A percentile compares a stretch with the other conserved stretches of the same genome.
These are phyloP conservation scores for Drosera spatulata DNA, from an alignment of 179 eudicot species.

Conservation along the genomic window DNA sequence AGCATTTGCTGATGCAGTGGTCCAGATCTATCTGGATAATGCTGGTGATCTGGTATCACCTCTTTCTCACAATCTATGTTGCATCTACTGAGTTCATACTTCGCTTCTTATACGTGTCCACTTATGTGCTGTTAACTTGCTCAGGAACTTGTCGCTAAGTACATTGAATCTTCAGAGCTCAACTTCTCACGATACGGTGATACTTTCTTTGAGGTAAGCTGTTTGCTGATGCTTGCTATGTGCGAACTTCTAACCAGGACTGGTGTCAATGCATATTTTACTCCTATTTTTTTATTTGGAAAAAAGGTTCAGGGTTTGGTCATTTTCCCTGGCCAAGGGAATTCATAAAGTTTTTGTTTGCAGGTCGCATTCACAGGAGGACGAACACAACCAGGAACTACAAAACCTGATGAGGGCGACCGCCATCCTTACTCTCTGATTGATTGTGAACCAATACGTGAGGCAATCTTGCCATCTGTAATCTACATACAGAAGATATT, in stretches of 20 bases:
- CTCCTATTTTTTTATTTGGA: too few species aligned
- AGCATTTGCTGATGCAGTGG: slow-evolving; percentile 99
- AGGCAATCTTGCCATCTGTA: slow-evolving; percentile 75
- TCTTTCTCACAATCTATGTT: not conserved
- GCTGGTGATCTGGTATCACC: slow-evolving; percentile 97
- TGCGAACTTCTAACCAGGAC: too few species aligned
- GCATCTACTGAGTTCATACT: not conserved
- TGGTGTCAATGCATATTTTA: too few species aligned
- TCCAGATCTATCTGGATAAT: slow-evolving; percentile 99
- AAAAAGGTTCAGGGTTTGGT: not conserved
- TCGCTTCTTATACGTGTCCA: not conserved
- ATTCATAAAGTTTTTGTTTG: not conserved
- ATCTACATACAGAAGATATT: slow-evolving; percentile 82
- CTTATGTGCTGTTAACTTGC: not conserved
- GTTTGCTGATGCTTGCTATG: not conserved
- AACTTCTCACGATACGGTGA: slow-evolving; percentile 98
- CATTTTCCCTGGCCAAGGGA: not conserved
- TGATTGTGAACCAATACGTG: slow-evolving; percentile 83
- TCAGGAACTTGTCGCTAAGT: slow-evolving; percentile 95
- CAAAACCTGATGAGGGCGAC: slow-evolving; percentile 97
- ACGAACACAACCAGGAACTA: slow-evolving; percentile 98
- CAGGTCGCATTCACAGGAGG: slow-evolving; percentile 93
- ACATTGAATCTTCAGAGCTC: slow-evolving; percentile 86
- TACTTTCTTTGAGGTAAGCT: slow-evolving; percentile 91
- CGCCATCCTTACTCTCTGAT: slow-evolving; percentile 79